Evolutionary conservation across 805 yeast genomes (phyloP).

Genomic region (Jamesozyma gamospora): DNA sequence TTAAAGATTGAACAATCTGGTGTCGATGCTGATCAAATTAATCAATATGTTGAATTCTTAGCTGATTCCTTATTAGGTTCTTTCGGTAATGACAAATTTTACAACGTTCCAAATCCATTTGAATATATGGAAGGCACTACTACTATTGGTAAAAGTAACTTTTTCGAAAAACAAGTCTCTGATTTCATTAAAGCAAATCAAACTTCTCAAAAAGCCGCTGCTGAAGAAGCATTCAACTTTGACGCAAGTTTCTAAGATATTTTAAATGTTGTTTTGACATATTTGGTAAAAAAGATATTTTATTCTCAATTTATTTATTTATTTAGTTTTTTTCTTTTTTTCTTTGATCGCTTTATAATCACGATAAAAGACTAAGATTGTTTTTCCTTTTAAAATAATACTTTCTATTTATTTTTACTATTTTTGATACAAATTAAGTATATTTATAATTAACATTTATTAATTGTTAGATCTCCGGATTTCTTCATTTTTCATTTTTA

Average conservation of each 20-base stretch:
- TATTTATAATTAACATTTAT: too few species aligned
- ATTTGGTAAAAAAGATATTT: neutral
- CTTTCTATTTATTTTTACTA: too few species aligned
- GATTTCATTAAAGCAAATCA: conserved; percentile 96
- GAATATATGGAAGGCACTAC: conserved; percentile 98
- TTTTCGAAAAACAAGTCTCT: conserved; percentile 95
- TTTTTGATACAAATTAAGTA: too few species aligned
- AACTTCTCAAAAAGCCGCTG: conserved; percentile 38
- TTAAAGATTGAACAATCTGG: conserved; percentile 85
- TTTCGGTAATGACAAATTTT: conserved; percentile 79
- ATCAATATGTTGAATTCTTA: conserved; percentile 91
- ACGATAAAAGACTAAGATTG: too few species aligned
- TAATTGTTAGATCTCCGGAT: too few species aligned
- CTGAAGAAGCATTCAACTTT: conserved; percentile 52
- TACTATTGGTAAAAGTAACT: conserved; percentile 94
- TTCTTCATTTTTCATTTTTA: too few species aligned
- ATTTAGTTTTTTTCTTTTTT: neutral
- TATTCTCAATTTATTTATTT: neutral
- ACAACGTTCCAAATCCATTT: conserved; percentile 84
- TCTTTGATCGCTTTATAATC: too few species aligned
- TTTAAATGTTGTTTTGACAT: too few species aligned
- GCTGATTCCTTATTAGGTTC: conserved; percentile 90
- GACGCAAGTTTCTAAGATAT: conserved; percentile 81
- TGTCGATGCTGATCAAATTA: conserved; percentile 84
- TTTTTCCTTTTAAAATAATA: too few species aligned